Base-by-base conservation (phyloP, 2,329 filamentous ascomycete genomes). In the Pseudopyrenochaeta lycopersici region DNA sequence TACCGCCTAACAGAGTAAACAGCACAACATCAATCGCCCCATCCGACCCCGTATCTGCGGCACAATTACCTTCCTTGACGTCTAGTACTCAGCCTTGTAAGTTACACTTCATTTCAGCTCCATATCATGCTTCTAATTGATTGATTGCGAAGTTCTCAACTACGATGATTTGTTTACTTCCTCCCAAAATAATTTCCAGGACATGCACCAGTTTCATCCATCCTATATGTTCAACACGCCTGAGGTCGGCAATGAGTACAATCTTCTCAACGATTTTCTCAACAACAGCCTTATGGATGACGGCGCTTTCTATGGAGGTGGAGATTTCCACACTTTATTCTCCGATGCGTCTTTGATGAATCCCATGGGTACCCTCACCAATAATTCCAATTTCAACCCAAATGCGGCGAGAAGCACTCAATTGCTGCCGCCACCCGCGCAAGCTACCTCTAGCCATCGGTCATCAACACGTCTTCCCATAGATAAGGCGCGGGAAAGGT, bases 201-300 rank as follows among this genome's bases (percentile, higher is more conserved):
- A 97, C 77, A 95, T 97, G 88, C 92, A 95, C 79, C 91, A 88
- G 73, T 92, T 93, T 72, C 92, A 97, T 78, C 90, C 91, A 54
- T 95, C 91, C 71, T 98, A 95, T 81, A 93, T 97, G 89, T 96
- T 97, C 79, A 90, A 89, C 73, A 87, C 88, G n/a, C 91, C 92
- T 59, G 95, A 99, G 78, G 91, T 97, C 66, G 93, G 90, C 56
- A 95, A 95, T 78, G 95, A 99, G 81, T 97, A 97, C 76, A 97
- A 97, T 73, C 81, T 98, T 46, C 86, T 99, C 71, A 96, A 96
- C 81, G 94, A 99, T 76, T 98, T 98, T 73, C 84, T 99, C 56
- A 95, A 93, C 76, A 96, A 88, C 64, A 96, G 91, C 72, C 81
- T 97, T 49, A 84, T 97, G 61, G 93, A 98, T 78, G 93, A 82